phyloP scores from a whole-genome alignment of 495 filamentous ascomycete species.

The Penicillium steckii region DNA sequence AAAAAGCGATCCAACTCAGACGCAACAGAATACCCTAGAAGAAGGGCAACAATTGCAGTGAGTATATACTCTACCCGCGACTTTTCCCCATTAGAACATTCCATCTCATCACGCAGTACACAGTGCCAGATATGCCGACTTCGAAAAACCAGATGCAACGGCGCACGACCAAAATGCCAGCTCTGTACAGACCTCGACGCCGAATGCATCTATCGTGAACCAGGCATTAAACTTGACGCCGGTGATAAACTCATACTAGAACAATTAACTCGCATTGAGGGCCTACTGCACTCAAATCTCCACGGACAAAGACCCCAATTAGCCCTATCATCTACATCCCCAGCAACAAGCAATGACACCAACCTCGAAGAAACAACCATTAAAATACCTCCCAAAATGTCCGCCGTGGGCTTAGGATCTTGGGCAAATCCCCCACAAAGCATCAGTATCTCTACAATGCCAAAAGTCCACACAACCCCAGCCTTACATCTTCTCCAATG shows the following conservation, averaged over 20 bases:
- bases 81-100: too few species aligned
- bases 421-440: slow-evolving; percentile 57
- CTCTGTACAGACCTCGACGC: slow-evolving; percentile 79
- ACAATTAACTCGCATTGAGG: slow-evolving; percentile 72
- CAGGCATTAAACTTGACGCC: slow-evolving; percentile 83
- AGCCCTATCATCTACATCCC: slow-evolving; percentile 54
- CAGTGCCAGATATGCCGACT: slow-evolving; percentile 85
- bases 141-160: slow-evolving; percentile 80
- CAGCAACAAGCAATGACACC: slow-evolving; percentile 69
- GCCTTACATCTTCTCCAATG: slow-evolving; percentile 76
- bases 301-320: slow-evolving; percentile 45
- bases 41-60: slow-evolving; percentile 73
- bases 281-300: slow-evolving; percentile 66
- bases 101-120: too few species aligned
- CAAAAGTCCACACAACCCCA: slow-evolving; percentile 77
- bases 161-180: slow-evolving; percentile 78
- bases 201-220: slow-evolving; percentile 81
- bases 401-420: slow-evolving; percentile 66
- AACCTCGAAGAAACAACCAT: slow-evolving; percentile 60
- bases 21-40: slow-evolving; percentile 64
- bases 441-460: slow-evolving; percentile 80
- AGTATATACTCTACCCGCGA: slow-evolving; percentile 17
- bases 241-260: slow-evolving; percentile 84
- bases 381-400: slow-evolving; percentile 49
- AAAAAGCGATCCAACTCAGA: slow-evolving; percentile 67